A percentile compares a stretch with the other conserved stretches of the same genome.
Conservation (phyloP, 805 yeast species). For the Brettanomyces naardenensis region DNA sequence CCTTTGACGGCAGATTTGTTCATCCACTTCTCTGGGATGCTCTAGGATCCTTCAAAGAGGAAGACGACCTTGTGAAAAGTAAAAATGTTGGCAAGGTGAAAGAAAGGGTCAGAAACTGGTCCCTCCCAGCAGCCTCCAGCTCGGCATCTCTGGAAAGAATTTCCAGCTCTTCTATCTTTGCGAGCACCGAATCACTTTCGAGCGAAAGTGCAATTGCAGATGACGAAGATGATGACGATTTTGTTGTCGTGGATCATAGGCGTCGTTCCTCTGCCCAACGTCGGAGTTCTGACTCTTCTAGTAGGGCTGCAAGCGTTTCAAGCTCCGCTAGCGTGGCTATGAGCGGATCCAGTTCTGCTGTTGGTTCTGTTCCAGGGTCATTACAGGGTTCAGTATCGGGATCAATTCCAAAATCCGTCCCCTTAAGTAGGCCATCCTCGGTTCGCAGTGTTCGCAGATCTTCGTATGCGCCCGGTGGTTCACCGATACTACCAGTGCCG, state of each 20-base stretch:
- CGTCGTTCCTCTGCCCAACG: constrained; percentile 21
- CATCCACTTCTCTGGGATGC: constrained; percentile 23
- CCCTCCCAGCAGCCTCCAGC: not conserved
- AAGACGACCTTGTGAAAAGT: constrained; percentile 5
- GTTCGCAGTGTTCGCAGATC: too few relatives aligned
- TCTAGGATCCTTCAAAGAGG: constrained; percentile 17
- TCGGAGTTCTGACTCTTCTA: constrained; percentile 3
- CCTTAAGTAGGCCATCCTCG: not conserved
- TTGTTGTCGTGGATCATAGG: constrained; percentile 26
- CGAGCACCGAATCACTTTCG: constrained; percentile 1
- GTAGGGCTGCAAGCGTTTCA: too few relatives aligned
- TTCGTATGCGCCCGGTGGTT: too few relatives aligned
- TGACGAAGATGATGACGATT: constrained; percentile 23
- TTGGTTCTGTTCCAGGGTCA: constrained; percentile 4
- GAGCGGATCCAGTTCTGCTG: too few relatives aligned
- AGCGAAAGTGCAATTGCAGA: constrained; percentile 17
- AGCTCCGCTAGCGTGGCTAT: too few relatives aligned
- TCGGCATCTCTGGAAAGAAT: not conserved
- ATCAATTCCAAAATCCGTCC: not conserved
- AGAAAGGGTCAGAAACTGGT: constrained; percentile 1
- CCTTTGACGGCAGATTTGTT: constrained; percentile 35
- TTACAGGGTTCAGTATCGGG: not conserved
- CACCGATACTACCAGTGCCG: too few relatives aligned
- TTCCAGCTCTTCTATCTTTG: too few relatives aligned
- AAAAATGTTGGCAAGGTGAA: not conserved